A percentile compares a stretch with the other conserved stretches of the same genome.
Evolutionary conservation across 2,329 filamentous ascomycete species (phyloP).

Genomic region (Curvularia verruculosa): DNA sequence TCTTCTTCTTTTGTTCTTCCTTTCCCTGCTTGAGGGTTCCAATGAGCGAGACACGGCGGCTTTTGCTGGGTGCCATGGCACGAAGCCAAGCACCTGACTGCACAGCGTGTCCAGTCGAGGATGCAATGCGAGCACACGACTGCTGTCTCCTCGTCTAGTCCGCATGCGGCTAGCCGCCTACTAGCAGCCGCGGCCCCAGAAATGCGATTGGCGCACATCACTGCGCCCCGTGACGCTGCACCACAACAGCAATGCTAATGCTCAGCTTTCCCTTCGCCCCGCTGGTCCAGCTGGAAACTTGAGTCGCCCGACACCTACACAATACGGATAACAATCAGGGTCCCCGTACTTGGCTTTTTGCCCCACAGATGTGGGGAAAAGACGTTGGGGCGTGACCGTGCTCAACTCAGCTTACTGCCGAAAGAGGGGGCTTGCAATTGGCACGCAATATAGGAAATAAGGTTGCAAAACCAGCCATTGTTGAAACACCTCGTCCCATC

Average conservation of each 20-base stretch:
- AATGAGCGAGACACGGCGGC: too few relatives aligned
- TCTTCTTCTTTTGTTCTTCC: too few relatives aligned
- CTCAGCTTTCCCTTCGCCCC: neutral
- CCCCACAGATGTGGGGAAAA: neutral
- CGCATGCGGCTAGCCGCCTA: conserved; percentile 1
- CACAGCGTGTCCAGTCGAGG: neutral
- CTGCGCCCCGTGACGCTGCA: conserved; percentile 11
- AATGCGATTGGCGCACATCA: conserved; percentile 10
- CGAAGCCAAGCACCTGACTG: neutral
- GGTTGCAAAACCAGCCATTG: neutral
- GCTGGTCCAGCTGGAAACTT: neutral
- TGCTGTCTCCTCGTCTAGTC: conserved; percentile 6
- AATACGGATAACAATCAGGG: neutral
- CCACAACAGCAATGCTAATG: conserved; percentile 3
- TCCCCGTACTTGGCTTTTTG: neutral
- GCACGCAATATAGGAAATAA: neutral
- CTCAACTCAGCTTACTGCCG: neutral
- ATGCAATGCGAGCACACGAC: neutral
- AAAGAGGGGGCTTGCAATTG: neutral
- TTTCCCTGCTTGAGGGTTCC: too few relatives aligned
- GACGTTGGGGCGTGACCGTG: neutral
- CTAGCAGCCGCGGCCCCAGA: conserved; percentile 7
- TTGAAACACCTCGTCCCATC: neutral
- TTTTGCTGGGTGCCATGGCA: neutral
- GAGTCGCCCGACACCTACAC: neutral